These are phyloP conservation scores for Ceratocystis ficicola DNA, from an alignment of 2,329 filamentous ascomycete genomes.

Conservation along the genomic window DNA sequence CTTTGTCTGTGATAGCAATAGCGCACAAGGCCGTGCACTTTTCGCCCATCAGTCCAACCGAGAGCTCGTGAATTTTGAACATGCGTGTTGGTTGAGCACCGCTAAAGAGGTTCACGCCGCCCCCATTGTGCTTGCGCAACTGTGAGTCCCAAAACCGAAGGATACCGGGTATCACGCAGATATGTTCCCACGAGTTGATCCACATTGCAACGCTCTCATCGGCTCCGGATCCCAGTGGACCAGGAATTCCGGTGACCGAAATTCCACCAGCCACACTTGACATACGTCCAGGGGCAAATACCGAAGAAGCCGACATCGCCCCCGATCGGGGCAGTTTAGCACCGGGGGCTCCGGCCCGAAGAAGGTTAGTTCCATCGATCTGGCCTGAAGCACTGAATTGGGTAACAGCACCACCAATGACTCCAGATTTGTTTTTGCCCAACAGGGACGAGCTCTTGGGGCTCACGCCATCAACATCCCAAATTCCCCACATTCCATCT, in stretches of 20 bases:
- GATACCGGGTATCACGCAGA: conserved; percentile 44
- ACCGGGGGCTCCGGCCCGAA: conserved; percentile 34
- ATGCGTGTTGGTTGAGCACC: conserved; percentile 44
- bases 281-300: conserved; percentile 39
- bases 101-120: conserved; percentile 44
- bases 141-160: conserved; percentile 50
- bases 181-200: conserved; percentile 45
- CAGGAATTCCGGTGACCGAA: conserved; percentile 37
- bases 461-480: conserved; percentile 50
- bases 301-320: conserved; percentile 34
- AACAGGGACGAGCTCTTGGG: conserved; percentile 38
- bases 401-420: conserved; percentile 47
- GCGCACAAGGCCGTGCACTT: conserved; percentile 42
- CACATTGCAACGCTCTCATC: conserved; percentile 47
- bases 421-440: conserved; percentile 39
- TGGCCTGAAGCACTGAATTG: conserved; percentile 47
- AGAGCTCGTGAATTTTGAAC: conserved; percentile 42
- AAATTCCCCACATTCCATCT: conserved; percentile 56
- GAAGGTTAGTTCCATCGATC: conserved; percentile 46
- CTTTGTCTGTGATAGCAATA: conserved; percentile 30
- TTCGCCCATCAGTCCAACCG: conserved; percentile 44
- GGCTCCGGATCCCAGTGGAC: conserved; percentile 32
- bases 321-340: conserved; percentile 30
- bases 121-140: conserved; percentile 39
- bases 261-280: conserved; percentile 42